Base-by-base conservation (phyloP, 257 asterid species). In the Perilla frutescens region DNA sequence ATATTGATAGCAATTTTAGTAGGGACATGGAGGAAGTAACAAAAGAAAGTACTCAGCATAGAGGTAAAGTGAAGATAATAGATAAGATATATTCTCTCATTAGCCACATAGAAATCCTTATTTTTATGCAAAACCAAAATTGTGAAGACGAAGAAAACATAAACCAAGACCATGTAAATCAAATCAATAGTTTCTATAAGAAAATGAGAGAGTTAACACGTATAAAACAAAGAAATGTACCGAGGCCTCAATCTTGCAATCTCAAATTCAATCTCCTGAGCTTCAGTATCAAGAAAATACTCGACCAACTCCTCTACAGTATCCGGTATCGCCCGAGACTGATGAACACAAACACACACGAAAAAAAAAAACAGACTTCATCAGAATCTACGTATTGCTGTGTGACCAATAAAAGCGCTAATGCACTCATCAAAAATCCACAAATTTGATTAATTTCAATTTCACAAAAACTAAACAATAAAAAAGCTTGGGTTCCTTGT, bases 231-330 rank as follows among this genome's bases (percentile, higher is more conserved):
- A 70, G 15, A 77, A 58, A 83, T 87, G 78, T 43, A 91, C 98
- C 92, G 82, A 20, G 92, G 96, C 78, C 97, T 87, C 79, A 89
- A 62, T 82, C 96, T 82, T 66, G 97, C 96, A 73, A 91, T 88
- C 88, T 91, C 98, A 56, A 81, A 88, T 81, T 93, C 97, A 9
- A 93, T 81, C 80, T 91, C 97, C 79, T 77, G 98, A 43, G 97
- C 96, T 83, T 93, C 98, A 10, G 97, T 93, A 76, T 93, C 97
- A 13, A 93, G 94, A 74, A 93, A 87, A 75, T 81, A 93, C 90
- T 93, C 98, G 1, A 93, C 92, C 77, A 91, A 80, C 72, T 60
- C 81, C 29, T 76, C 96, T 10, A 73, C 72, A 65, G 81, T 76
- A 64, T 83, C 91, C 26, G 98, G 98, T 65, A 87, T 76, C 72